Conservation (phyloP, 2,329 filamentous ascomycete genomes). For the Exserohilum turcica region DNA sequence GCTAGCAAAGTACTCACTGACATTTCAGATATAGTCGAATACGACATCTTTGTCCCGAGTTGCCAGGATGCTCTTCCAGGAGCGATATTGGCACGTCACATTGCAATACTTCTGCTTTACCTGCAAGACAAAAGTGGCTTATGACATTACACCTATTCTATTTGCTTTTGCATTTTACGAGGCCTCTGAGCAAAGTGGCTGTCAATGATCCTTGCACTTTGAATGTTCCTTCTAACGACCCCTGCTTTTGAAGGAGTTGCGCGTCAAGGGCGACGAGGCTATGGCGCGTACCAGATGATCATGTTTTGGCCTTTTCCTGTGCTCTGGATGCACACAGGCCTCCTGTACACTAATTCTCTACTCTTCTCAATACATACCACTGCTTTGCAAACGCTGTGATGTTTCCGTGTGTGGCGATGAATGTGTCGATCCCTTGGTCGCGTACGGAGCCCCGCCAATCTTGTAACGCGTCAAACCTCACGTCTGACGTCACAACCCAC, state of each 20-base stretch:
- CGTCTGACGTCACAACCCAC: constrained; percentile 11
- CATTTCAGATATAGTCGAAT: neutral
- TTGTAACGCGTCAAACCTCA: constrained; percentile 6
- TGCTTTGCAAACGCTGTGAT: neutral
- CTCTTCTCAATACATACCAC: neutral
- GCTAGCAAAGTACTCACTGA: neutral
- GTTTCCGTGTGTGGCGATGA: neutral
- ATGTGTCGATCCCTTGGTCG: constrained; percentile 4
- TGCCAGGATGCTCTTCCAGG: neutral
- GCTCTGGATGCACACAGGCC: neutral
- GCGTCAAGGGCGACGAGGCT: neutral
- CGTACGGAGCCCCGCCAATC: constrained; percentile 7
- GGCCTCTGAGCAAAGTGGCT: neutral
- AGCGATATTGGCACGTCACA: neutral
- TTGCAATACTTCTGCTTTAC: neutral
- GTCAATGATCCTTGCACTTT: neutral
- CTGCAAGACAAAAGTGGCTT: constrained; percentile 3
- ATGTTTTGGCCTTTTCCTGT: neutral
- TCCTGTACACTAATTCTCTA: neutral
- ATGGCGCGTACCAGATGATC: neutral
- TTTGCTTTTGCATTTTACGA: neutral
- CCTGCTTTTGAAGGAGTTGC: neutral
- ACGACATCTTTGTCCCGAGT: neutral
- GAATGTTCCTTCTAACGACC: neutral
- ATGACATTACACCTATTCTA: neutral